Evolutionary conservation across 805 yeast genomes (phyloP), one percentile per base, ranked within the genome.

Genomic region (Cyberlindnera nakhonratchasimensis): DNA sequence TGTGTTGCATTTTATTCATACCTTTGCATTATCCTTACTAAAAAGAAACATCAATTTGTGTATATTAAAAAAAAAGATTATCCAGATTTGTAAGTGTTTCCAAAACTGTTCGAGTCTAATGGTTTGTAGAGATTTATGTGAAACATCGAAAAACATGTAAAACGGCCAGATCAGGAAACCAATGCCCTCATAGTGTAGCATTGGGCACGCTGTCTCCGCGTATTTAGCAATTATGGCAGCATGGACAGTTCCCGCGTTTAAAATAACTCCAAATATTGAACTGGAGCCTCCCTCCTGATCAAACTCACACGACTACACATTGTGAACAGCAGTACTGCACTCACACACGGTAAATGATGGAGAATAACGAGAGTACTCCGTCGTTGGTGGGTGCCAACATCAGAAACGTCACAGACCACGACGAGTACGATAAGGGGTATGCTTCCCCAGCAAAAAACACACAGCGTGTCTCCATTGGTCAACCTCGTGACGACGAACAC

Each of bases 341-440:
- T 8, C 13, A 11, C 11, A 33, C 36, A 4, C 6, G 18, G 4
- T 18, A 11, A 33, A 30, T 3, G 9, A 46, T 46, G 50, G 40
- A 35, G 6, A 16, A 34, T 35, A 40, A 42, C 39, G 47, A 40
- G 10, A 30, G 33, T 16, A 43, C 56, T 0, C 61, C 59, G 7
- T 50, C 53, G 13, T 42, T 57, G 12, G 49, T 57, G 11, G 61
- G 61, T 3, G 43, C 50, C 29, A 55, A 53, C 34, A 46, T 57
- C 29, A 45, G 58, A 40, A 47, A 52, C 16, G 53, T 49, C 17
- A 33, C 47, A 10, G 53, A 47, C 12, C 43, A 43, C 26, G 47
- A 40, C 33, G 43, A 39, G 29, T 45, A 50, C 23, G 52, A 46
- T 20, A 30, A 35, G 16, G 43, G 28, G 16, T 19, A 33, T 6